phyloP scores from a whole-genome alignment of 2,329 filamentous ascomycete species.

The Pseudogymnoascus destructans region DNA sequence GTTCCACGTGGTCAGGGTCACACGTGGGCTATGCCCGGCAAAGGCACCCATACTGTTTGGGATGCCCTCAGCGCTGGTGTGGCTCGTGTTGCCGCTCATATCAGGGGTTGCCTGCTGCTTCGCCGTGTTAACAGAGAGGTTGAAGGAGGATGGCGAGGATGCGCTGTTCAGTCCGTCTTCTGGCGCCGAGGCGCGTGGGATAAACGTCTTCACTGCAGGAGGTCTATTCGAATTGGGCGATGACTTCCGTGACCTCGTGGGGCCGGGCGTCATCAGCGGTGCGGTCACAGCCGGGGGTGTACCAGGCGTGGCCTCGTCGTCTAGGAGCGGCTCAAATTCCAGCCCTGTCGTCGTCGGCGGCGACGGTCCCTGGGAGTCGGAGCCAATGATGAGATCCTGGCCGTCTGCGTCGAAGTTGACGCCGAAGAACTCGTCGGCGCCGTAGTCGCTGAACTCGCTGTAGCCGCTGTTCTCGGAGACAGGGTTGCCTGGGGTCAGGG shows the following conservation, averaged over 20 bases:
- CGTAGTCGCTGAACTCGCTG: slow-evolving; percentile 17
- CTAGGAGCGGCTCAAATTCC: background rate
- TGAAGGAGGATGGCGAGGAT: slow-evolving; percentile 12
- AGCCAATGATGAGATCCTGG: slow-evolving; percentile 15
- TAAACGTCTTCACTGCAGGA: background rate
- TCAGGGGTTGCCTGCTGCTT: slow-evolving; percentile 24
- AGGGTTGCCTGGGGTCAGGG: background rate
- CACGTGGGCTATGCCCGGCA: slow-evolving; percentile 17
- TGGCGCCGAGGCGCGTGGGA: slow-evolving; percentile 13
- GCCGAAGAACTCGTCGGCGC: slow-evolving; percentile 25
- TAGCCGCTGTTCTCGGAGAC: slow-evolving; percentile 12
- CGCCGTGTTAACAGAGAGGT: slow-evolving; percentile 13
- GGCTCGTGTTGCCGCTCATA: slow-evolving; percentile 23
- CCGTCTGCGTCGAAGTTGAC: slow-evolving; percentile 25
- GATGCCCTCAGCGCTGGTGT: slow-evolving; percentile 23
- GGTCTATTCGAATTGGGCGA: background rate
- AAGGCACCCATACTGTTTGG: slow-evolving; percentile 19
- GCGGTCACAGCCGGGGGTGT: background rate
- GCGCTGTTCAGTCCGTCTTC: slow-evolving; percentile 16
- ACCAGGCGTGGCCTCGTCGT: background rate
- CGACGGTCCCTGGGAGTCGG: background rate
- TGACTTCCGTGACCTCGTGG: background rate
- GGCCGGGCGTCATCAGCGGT: background rate
- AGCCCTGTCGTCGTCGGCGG: background rate
- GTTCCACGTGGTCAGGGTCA: slow-evolving; percentile 20